Percentiles rank a stretch among this genome's conserved stretches.
Conservation (phyloP, 441 rosid genomes). For the Brassica balearica region DNA sequence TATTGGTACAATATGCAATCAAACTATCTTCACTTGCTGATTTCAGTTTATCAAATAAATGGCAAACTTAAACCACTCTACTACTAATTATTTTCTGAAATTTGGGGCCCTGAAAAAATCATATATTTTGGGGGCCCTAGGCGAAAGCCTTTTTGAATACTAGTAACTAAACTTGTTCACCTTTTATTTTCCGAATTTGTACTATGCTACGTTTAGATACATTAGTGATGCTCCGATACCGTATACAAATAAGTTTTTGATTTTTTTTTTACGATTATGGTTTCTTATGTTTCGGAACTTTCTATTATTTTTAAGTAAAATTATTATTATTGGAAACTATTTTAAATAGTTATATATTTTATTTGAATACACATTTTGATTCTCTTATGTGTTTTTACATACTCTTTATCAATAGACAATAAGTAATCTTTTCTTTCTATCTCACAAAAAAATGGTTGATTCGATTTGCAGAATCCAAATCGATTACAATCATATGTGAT, state of each 20-base stretch:
- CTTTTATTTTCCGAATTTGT: neutral
- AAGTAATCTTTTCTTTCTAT: neutral
- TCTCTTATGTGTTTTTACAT: neutral
- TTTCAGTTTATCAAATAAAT: too few species aligned
- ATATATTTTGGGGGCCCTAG: neutral
- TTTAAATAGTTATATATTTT: neutral
- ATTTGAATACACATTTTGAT: neutral
- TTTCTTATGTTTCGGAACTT: neutral
- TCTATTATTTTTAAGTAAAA: neutral
- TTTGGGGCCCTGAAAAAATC: too few species aligned
- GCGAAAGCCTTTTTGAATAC: neutral
- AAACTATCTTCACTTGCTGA: too few species aligned
- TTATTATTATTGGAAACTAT: neutral
- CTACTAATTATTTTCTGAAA: too few species aligned
- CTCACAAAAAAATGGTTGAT: constrained; percentile 6
- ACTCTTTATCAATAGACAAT: neutral
- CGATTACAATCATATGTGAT: constrained; percentile 14
- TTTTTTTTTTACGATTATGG: neutral
- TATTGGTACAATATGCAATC: neutral
- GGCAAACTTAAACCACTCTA: too few species aligned
- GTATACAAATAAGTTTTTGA: neutral
- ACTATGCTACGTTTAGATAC: neutral
- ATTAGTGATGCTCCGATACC: neutral
- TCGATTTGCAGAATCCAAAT: constrained; percentile 22
- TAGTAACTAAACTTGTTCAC: neutral